These are phyloP conservation scores for Barnettozyma populi DNA, from an alignment of 805 yeast genomes.

Conservation along the genomic window DNA sequence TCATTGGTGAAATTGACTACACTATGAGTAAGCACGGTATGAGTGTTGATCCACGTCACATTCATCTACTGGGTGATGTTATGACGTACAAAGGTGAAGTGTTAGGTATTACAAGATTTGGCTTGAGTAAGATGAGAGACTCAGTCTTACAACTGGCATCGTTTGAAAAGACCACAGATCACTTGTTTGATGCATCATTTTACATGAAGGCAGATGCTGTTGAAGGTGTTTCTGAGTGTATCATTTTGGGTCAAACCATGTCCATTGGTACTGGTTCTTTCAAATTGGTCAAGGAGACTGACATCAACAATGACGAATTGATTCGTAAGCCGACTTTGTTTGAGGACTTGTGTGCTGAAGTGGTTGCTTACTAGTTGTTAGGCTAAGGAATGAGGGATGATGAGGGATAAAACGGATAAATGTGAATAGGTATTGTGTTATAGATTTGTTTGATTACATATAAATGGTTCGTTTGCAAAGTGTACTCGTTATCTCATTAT, in stretches of 20 bases:
- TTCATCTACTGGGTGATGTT: slow-evolving; percentile 94
- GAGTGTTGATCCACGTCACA: slow-evolving; percentile 99
- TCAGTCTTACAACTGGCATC: slow-evolving; percentile 95
- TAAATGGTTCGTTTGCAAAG: not conserved
- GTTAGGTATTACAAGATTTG: slow-evolving; percentile 95
- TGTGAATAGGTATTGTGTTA: slow-evolving; percentile 5
- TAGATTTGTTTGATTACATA: slow-evolving; percentile 1
- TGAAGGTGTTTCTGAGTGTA: slow-evolving; percentile 97
- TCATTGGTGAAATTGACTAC: slow-evolving; percentile 89
- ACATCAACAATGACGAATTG: slow-evolving; percentile 38
- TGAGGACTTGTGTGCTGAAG: slow-evolving; percentile 32
- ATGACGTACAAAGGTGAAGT: slow-evolving; percentile 99
- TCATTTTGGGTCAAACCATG: slow-evolving; percentile 97
- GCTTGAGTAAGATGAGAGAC: slow-evolving; percentile 97
- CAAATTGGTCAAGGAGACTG: slow-evolving; percentile 64
- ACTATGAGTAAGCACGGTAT: slow-evolving; percentile 99
- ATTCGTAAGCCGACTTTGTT: slow-evolving; percentile 40
- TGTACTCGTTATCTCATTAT: slow-evolving; percentile 17
- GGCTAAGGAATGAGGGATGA: not conserved
- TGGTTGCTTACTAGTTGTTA: not conserved
- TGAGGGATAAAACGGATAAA: not conserved
- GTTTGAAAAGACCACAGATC: slow-evolving; percentile 97
- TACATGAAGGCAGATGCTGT: slow-evolving; percentile 93
- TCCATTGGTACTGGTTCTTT: slow-evolving; percentile 96
- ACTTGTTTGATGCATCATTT: slow-evolving; percentile 95